phyloP scores from a whole-genome alignment of 2,329 filamentous ascomycete species.

The Fusarium hainanense region DNA sequence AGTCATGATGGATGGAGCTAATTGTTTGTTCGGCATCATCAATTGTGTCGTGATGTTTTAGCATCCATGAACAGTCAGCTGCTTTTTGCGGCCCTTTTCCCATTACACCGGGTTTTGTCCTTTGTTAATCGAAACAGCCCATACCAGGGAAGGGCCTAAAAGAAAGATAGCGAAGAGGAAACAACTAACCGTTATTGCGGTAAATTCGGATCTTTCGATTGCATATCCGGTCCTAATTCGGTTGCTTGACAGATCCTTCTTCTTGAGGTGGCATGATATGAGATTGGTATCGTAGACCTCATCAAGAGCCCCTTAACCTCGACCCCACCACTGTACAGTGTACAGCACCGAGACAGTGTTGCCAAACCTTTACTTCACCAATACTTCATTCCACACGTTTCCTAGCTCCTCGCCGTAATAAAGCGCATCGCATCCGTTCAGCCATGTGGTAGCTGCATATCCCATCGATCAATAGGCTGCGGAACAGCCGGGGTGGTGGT shows the following conservation, averaged over 20 bases:
- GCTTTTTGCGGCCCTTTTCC: constrained; percentile 41
- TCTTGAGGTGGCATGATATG: constrained; percentile 24
- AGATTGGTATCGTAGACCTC: constrained; percentile 19
- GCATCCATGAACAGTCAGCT: constrained; percentile 30
- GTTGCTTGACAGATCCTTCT: constrained; percentile 26
- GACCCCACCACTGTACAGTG: not conserved
- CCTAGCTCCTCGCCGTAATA: constrained; percentile 20
- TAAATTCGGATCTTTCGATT: constrained; percentile 32
- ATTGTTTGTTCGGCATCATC: not conserved
- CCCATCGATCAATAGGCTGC: constrained; percentile 31
- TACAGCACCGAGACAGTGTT: not conserved
- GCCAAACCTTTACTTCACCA: constrained; percentile 1
- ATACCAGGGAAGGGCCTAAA: constrained; percentile 1
- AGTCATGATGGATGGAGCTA: constrained; percentile 18
- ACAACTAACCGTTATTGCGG: constrained; percentile 16
- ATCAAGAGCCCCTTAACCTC: constrained; percentile 18
- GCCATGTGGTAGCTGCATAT: constrained; percentile 34
- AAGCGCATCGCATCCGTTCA: constrained; percentile 29
- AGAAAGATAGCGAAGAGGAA: constrained; percentile 13
- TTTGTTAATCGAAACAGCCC: constrained; percentile 25
- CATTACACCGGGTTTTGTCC: constrained; percentile 36
- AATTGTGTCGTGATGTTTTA: constrained; percentile 24
- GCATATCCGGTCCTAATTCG: constrained; percentile 29
- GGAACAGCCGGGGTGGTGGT: constrained; percentile 33
- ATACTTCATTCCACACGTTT: constrained; percentile 30